Conservation (phyloP, 306 rosid genomes). For the Malus fusca region DNA sequence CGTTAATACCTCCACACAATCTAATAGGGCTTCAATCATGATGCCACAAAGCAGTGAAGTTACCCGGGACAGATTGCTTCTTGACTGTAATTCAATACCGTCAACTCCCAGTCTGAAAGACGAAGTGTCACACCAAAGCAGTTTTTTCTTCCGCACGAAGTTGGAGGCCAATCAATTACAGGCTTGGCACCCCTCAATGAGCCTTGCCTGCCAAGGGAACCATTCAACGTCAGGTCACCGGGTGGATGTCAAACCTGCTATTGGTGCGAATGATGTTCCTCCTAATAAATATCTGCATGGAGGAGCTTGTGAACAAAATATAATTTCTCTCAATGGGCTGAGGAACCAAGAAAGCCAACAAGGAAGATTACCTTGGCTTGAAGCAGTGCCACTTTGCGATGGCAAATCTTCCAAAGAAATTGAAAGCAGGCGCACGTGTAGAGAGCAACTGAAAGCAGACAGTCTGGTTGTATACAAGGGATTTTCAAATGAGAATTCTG, state of each 20-base stretch:
- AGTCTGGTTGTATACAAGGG: slow-evolving; percentile 16
- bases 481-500: slow-evolving; percentile 24
- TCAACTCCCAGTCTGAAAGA: slow-evolving; percentile 28
- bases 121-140: slow-evolving; percentile 34
- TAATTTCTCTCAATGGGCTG: background rate
- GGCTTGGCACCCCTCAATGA: slow-evolving; percentile 31
- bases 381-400: slow-evolving; percentile 27
- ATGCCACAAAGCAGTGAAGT: slow-evolving; percentile 12
- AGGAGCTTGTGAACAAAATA: slow-evolving; percentile 8
- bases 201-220: slow-evolving; percentile 18
- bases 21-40: slow-evolving; percentile 18
- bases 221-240: too few relatives aligned
- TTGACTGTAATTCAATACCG: slow-evolving; percentile 35
- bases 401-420: slow-evolving; percentile 31
- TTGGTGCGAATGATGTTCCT: too few relatives aligned
- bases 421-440: background rate
- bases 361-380: slow-evolving; percentile 54
- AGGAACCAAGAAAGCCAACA: slow-evolving; percentile 30
- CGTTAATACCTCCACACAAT: slow-evolving; percentile 22
- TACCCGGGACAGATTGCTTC: slow-evolving; percentile 41
- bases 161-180: slow-evolving; percentile 39
- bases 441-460: slow-evolving; percentile 10
- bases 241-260: too few relatives aligned
- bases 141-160: slow-evolving; percentile 27
- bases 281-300: too few relatives aligned